phyloP scores from a whole-genome alignment of 2,329 filamentous ascomycete genomes.

The Colletotrichum agaves region DNA sequence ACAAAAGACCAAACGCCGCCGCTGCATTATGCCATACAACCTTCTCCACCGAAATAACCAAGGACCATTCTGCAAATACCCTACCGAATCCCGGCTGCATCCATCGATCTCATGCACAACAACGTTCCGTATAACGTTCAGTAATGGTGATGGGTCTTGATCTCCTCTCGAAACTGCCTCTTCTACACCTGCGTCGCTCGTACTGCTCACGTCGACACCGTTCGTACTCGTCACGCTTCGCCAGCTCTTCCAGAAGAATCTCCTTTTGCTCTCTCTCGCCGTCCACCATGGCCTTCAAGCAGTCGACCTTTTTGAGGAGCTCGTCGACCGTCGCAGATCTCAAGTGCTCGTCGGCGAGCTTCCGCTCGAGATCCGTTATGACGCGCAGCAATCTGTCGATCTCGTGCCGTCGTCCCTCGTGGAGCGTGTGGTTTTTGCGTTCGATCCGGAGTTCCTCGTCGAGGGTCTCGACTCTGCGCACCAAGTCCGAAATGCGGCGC shows the following conservation, averaged over 20 bases:
- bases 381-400: constrained; percentile 25
- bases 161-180: constrained; percentile 29
- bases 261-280: constrained; percentile 26
- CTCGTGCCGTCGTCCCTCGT: constrained; percentile 21
- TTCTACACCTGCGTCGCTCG: constrained; percentile 21
- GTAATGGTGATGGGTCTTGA: constrained; percentile 5
- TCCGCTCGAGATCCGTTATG: constrained; percentile 22
- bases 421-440: constrained; percentile 15
- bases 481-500: constrained; percentile 26
- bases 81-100: too few species aligned
- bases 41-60: too few species aligned
- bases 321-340: constrained; percentile 9
- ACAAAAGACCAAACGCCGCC: too few species aligned
- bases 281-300: constrained; percentile 25
- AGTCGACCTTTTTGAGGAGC: constrained; percentile 28
- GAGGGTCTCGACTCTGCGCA: constrained; percentile 31
- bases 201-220: constrained; percentile 3
- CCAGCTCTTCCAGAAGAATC: constrained; percentile 24
- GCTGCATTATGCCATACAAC: too few species aligned
- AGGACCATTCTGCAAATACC: too few species aligned
- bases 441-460: constrained; percentile 30
- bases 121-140: too few species aligned
- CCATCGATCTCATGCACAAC: too few species aligned
- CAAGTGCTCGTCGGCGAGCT: constrained; percentile 25
- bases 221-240: constrained; percentile 30